Evolutionary conservation across 2,329 filamentous ascomycete species (phyloP).

Genomic region (Aspergillus persii): DNA sequence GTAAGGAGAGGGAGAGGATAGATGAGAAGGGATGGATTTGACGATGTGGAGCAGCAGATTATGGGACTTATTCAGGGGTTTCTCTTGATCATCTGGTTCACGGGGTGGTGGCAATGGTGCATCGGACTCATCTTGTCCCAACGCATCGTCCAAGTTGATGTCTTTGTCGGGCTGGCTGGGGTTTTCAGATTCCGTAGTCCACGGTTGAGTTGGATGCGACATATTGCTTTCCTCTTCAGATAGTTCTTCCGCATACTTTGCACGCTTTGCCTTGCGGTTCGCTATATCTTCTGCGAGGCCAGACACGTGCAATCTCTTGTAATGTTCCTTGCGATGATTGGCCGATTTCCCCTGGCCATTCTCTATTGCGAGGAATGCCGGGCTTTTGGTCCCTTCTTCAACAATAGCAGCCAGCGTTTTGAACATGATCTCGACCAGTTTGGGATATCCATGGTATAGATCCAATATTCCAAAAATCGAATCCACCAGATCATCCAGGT

Average conservation of each 20-base stretch:
- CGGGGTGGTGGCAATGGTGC: slow-evolving; percentile 35
- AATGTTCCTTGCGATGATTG: slow-evolving; percentile 30
- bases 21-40: slow-evolving; percentile 80
- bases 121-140: slow-evolving; percentile 34
- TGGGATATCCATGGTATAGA: slow-evolving; percentile 88
- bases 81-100: slow-evolving; percentile 54
- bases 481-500: slow-evolving; percentile 84
- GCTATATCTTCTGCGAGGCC: slow-evolving; percentile 35
- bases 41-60: slow-evolving; percentile 78
- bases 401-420: slow-evolving; percentile 78
- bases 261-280: slow-evolving; percentile 32
- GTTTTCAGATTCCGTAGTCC: slow-evolving; percentile 21
- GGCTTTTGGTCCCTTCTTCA: slow-evolving; percentile 68
- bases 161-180: slow-evolving; percentile 23
- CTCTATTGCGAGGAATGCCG: slow-evolving; percentile 47
- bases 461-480: slow-evolving; percentile 93
- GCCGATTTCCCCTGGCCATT: slow-evolving; percentile 21
- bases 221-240: slow-evolving; percentile 26
- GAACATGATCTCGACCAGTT: slow-evolving; percentile 82
- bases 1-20: slow-evolving; percentile 77
- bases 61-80: slow-evolving; percentile 73
- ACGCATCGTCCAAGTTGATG: slow-evolving; percentile 31
- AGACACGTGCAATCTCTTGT: slow-evolving; percentile 30
- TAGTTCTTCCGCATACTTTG: slow-evolving; percentile 20
- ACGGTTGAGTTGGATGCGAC: slow-evolving; percentile 33